These are phyloP conservation scores for Sphaceloma murrayae DNA, from an alignment of 2,329 filamentous ascomycete species.

Conservation along the genomic window DNA sequence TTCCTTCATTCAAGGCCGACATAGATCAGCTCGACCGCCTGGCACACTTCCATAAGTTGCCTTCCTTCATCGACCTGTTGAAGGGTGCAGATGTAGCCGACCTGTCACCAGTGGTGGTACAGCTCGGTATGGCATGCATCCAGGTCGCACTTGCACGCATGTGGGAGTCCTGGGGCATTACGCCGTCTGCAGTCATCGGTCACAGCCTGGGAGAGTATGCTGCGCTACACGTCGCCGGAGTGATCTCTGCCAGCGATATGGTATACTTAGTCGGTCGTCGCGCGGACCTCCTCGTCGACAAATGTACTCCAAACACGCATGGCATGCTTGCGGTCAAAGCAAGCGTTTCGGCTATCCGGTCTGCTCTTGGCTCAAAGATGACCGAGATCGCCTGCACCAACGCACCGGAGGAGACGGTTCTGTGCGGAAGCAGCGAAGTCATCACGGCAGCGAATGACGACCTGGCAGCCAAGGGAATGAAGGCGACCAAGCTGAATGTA, in stretches of 20 bases:
- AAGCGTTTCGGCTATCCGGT: slow-evolving; percentile 43
- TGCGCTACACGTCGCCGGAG: slow-evolving; percentile 59
- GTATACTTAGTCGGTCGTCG: slow-evolving; percentile 62
- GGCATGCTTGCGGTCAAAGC: slow-evolving; percentile 54
- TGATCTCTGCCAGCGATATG: slow-evolving; percentile 60
- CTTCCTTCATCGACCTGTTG: slow-evolving; percentile 42
- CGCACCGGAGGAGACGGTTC: slow-evolving; percentile 62
- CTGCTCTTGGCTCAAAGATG: slow-evolving; percentile 42
- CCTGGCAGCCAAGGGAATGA: slow-evolving; percentile 46
- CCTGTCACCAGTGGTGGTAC: slow-evolving; percentile 43
- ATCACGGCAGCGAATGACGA: slow-evolving; percentile 45
- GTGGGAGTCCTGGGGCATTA: slow-evolving; percentile 46
- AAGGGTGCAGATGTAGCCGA: slow-evolving; percentile 41
- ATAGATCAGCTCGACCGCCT: slow-evolving; percentile 42
- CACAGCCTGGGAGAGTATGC: slow-evolving; percentile 65
- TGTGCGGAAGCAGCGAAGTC: slow-evolving; percentile 54
- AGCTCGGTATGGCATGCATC: slow-evolving; percentile 45
- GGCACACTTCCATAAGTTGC: slow-evolving; percentile 37
- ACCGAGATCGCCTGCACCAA: slow-evolving; percentile 64
- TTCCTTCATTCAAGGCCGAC: slow-evolving; percentile 40
- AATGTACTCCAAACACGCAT: slow-evolving; percentile 58
- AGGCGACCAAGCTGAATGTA: slow-evolving; percentile 53
- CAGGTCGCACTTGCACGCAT: slow-evolving; percentile 45
- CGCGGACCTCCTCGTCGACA: slow-evolving; percentile 54
- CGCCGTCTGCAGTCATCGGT: slow-evolving; percentile 44